A percentile compares a stretch with the other conserved stretches of the same genome.
phyloP scores from a whole-genome alignment of 1,284 basidiomycete species.

The Trichosporon ovoides region DNA sequence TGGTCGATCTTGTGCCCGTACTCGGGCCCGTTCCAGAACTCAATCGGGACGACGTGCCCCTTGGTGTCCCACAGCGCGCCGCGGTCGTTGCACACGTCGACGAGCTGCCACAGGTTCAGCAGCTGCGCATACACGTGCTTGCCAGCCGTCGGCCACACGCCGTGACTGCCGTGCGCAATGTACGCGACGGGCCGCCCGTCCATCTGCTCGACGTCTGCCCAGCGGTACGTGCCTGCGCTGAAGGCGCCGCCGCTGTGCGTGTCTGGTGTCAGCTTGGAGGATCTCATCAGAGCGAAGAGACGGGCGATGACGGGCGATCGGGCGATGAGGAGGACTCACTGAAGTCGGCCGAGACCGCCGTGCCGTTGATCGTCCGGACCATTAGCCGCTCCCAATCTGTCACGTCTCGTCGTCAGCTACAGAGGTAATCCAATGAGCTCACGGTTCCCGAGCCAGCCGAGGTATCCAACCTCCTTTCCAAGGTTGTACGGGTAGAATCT shows the following conservation, averaged over 20 bases:
- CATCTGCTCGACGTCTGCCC: conserved; percentile 35
- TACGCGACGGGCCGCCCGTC: conserved; percentile 39
- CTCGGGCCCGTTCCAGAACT: conserved; percentile 35
- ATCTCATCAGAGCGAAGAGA: too few relatives aligned
- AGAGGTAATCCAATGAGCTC: conserved; percentile 1
- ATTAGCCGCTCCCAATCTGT: conserved; percentile 44
- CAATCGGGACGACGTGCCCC: conserved; percentile 31
- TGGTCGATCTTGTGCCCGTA: conserved; percentile 24
- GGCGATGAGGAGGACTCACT: conserved; percentile 24
- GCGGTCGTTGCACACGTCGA: conserved; percentile 40
- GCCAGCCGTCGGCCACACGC: conserved; percentile 42
- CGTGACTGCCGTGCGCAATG: conserved; percentile 41
- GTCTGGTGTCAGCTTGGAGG: conserved; percentile 20
- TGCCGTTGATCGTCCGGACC: conserved; percentile 40
- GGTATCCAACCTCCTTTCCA: conserved; percentile 39
- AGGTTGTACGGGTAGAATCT: conserved; percentile 47
- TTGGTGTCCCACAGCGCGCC: conserved; percentile 45
- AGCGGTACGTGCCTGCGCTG: conserved; percentile 39
- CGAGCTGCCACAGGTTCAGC: conserved; percentile 33
- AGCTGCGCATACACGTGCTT: conserved; percentile 40
- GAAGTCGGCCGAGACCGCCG: conserved; percentile 39
- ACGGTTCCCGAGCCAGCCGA: conserved; percentile 46
- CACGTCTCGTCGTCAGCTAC: conserved; percentile 29
- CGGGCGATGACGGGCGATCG: too few relatives aligned
- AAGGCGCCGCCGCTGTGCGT: conserved; percentile 36